Evolutionary conservation across 2,329 filamentous ascomycete species (phyloP), one percentile per base, ranked within the genome.

Genomic region (Simplicillium sp.): DNA sequence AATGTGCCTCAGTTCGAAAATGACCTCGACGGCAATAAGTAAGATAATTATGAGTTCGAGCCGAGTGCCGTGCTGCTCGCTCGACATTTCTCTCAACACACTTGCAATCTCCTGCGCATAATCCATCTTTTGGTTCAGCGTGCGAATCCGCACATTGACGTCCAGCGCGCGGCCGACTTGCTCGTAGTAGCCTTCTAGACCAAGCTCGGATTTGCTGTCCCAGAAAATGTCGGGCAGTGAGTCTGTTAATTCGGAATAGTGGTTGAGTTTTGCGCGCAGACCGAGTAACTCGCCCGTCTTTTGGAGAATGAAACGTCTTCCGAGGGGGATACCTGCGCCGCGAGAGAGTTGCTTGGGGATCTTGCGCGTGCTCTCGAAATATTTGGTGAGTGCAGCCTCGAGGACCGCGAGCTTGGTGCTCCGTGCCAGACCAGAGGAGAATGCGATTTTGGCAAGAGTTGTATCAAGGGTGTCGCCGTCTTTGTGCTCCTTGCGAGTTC

Each of bases 21-120:
- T 70, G 12, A 97, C 89, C 64, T 98, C 92, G 29, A 97, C 84
- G 2, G 86, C 80, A 56, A 98, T 98, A 41, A 98, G 73, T 3
- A 86, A 70, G 53, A 98, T 97, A 58, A 98, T 97, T 52, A 94
- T 94, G 84, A 87, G 90, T 65, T 97, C 92, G 11, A 98, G 70
- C 41, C 87, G 73, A 25, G 89, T 78, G 13, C 87, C 84, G 56
- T 97, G 88, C 58, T 87, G 87, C 68, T 97, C 89, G 56, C 85
- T 94, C 41, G 94, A 72, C 57, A 89, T 81, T 60, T 96, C 87
- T 43, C 92, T 73, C 46, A 97, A 65, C 13, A 97, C 89, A 39
- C 73, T 86, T 7, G 92, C 88, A 58, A 96, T 96, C 60, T 97
- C 90, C 55, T 92, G 86, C 1, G 90, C 92, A 59, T 98, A 97